Base-by-base conservation (phyloP, 2,329 filamentous ascomycete species). In the Hymenoscyphus infarciens region DNA sequence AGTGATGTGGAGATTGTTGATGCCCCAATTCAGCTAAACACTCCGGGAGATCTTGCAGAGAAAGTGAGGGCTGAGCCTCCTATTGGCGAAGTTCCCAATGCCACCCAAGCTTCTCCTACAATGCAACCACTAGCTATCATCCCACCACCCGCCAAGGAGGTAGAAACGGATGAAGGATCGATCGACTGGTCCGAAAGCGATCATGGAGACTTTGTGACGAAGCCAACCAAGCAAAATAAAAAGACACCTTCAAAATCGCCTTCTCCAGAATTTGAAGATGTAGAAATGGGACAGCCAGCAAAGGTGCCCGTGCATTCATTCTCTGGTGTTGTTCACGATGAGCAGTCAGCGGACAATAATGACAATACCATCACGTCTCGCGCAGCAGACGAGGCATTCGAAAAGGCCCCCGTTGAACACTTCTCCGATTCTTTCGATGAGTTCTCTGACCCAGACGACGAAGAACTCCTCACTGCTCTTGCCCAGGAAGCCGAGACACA, bases 401-500 rank as follows among this genome's bases (percentile, higher is more conserved):
- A 64, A 66, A 67, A 39, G 3, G 64, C 68, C 45, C 56, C 61
- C 33, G 61, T 63, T n/a, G 67, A 69, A 19, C 63, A 69, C 11
- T 61, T 22, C 35, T 56, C 39, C 16, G 61, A 57, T 53, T 52
- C 45, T 33, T 80, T 80, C 52, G 85, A 87, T 57, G 85, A 88
- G 22, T 87, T 89, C 69, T 95, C 90, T 38, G 94, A 98, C 67
- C 90, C 92, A 0, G 95, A 97, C 75, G 94, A 98, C 66, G 93
- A 93, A 73, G 92, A 97, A 69, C 82, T 99, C 6, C 83, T 98
- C 61, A 86, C 85, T 6, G 92, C 94, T 68, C 86, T 99, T 70
- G 93, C 92, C 0, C 86, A 89, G 29, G 96, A 99, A 80, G 91
- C 90, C 1, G 91, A 97, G 77, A 95, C 97, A 71, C 94, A 99